These are phyloP conservation scores for Toxicodendron radicans DNA, from an alignment of 345 rosid genomes.

Conservation along the genomic window DNA sequence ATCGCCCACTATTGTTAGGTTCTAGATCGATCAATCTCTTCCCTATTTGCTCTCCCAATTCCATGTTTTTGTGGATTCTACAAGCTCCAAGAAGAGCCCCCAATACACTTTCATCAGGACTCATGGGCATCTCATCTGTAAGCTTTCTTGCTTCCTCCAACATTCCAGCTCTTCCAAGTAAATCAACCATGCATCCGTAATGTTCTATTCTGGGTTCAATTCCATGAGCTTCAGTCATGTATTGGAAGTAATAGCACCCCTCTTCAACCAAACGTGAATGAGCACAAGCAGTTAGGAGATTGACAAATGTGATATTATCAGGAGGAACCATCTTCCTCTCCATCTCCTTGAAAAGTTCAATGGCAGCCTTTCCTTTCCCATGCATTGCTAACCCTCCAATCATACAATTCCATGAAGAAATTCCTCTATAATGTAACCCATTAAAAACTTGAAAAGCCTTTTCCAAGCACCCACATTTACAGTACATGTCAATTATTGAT, in stretches of 20 bases:
- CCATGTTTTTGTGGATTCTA: slow-evolving; percentile 30
- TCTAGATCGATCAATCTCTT: slow-evolving; percentile 39
- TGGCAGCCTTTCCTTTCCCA: slow-evolving; percentile 38
- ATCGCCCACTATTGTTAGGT: slow-evolving; percentile 46
- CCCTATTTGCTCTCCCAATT: slow-evolving; percentile 46
- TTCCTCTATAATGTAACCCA: slow-evolving; percentile 22
- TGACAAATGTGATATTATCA: slow-evolving; percentile 40
- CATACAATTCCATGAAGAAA: slow-evolving; percentile 47
- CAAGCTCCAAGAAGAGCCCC: slow-evolving; percentile 52
- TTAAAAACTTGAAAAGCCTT: slow-evolving; percentile 39
- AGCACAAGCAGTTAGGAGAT: slow-evolving; percentile 43
- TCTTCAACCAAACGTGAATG: slow-evolving; percentile 45
- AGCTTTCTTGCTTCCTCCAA: slow-evolving; percentile 39
- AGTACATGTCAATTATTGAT: slow-evolving; percentile 47
- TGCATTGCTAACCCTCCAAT: slow-evolving; percentile 49
- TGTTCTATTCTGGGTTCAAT: slow-evolving; percentile 34
- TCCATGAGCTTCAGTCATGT: slow-evolving; percentile 33
- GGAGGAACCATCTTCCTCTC: slow-evolving; percentile 31
- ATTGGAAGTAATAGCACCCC: slow-evolving; percentile 30
- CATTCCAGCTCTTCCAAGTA: slow-evolving; percentile 46
- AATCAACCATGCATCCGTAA: slow-evolving; percentile 47
- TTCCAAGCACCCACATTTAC: slow-evolving; percentile 50
- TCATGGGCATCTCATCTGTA: slow-evolving; percentile 35
- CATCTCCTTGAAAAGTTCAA: slow-evolving; percentile 38
- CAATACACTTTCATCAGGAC: slow-evolving; percentile 34